These are phyloP conservation scores for Calonectria pauciramosa DNA, from an alignment of 2,329 filamentous ascomycete genomes.

Conservation along the genomic window DNA sequence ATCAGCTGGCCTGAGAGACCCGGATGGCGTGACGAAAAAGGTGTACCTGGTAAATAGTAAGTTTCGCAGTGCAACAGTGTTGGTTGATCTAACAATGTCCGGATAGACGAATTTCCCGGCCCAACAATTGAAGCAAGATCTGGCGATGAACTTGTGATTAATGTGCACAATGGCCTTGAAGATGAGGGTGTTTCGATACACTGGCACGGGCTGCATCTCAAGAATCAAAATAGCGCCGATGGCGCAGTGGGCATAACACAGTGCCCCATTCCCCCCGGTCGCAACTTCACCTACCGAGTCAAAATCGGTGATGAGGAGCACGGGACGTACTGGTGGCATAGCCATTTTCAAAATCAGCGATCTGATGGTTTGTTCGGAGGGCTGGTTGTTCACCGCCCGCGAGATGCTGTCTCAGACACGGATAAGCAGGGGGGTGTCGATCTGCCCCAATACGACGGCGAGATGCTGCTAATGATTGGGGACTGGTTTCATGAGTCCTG, in stretches of 20 bases:
- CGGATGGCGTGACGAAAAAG: slow-evolving; percentile 36
- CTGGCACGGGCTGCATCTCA: slow-evolving; percentile 82
- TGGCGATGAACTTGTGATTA: slow-evolving; percentile 78
- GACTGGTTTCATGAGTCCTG: slow-evolving; percentile 53
- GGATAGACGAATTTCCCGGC: slow-evolving; percentile 71
- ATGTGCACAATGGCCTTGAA: slow-evolving; percentile 73
- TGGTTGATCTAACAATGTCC: neutral
- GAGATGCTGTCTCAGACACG: slow-evolving; percentile 54
- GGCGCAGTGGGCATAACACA: slow-evolving; percentile 66
- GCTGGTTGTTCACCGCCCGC: slow-evolving; percentile 64
- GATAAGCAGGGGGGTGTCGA: neutral
- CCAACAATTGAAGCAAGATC: slow-evolving; percentile 78
- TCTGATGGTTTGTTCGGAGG: slow-evolving; percentile 71
- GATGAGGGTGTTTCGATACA: slow-evolving; percentile 76
- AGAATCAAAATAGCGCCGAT: slow-evolving; percentile 78
- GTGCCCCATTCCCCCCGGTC: slow-evolving; percentile 65
- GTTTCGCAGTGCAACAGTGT: too few relatives aligned
- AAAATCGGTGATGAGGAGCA: slow-evolving; percentile 67
- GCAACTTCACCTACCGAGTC: slow-evolving; percentile 69
- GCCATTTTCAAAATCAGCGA: slow-evolving; percentile 63
- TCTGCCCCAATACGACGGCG: slow-evolving; percentile 54
- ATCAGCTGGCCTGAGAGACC: neutral
- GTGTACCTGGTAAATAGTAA: slow-evolving; percentile 45
- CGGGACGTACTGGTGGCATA: slow-evolving; percentile 72
- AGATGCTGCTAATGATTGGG: slow-evolving; percentile 66